These are phyloP conservation scores for Dothidotthia symphoricarpi DNA, from an alignment of 2,329 filamentous ascomycete species.

Conservation along the genomic window DNA sequence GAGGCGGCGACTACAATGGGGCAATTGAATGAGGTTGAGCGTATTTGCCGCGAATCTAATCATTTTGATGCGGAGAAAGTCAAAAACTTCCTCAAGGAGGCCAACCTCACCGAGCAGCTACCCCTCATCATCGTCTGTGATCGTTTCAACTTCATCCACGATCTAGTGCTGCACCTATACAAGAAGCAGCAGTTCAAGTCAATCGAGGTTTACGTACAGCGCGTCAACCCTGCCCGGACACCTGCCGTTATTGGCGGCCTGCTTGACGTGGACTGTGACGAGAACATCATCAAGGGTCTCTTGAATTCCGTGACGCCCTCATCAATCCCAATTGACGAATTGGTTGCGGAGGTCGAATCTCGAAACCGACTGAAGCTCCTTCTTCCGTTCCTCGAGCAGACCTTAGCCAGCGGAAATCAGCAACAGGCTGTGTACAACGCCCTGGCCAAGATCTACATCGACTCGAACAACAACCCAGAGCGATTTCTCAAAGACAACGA, in stretches of 20 bases:
- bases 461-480: conserved; percentile 97
- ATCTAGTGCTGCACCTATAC: conserved; percentile 93
- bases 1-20: conserved; percentile 92
- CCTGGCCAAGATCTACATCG: conserved; percentile 98
- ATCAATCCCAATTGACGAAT: conserved; percentile 87
- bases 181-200: conserved; percentile 99
- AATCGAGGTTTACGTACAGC: conserved; percentile 96
- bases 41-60: conserved; percentile 80
- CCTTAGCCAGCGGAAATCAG: conserved; percentile 83
- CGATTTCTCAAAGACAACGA: conserved; percentile 97
- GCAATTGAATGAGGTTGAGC: conserved; percentile 93
- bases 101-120: conserved; percentile 84
- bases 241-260: conserved; percentile 91
- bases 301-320: conserved; percentile 79
- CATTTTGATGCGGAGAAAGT: conserved; percentile 91
- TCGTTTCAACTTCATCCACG: conserved; percentile 98
- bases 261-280: conserved; percentile 95
- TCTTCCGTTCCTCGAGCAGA: conserved; percentile 92
- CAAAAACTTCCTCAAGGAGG: conserved; percentile 99
- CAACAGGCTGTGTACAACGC: conserved; percentile 97
- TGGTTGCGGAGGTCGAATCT: conserved; percentile 91
- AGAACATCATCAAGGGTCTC: conserved; percentile 91
- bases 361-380: conserved; percentile 94
- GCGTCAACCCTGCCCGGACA: conserved; percentile 87
- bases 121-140: conserved; percentile 98